Evolutionary conservation across 441 rosid species (phyloP).

Genomic region (Dalechampia spathulata): DNA sequence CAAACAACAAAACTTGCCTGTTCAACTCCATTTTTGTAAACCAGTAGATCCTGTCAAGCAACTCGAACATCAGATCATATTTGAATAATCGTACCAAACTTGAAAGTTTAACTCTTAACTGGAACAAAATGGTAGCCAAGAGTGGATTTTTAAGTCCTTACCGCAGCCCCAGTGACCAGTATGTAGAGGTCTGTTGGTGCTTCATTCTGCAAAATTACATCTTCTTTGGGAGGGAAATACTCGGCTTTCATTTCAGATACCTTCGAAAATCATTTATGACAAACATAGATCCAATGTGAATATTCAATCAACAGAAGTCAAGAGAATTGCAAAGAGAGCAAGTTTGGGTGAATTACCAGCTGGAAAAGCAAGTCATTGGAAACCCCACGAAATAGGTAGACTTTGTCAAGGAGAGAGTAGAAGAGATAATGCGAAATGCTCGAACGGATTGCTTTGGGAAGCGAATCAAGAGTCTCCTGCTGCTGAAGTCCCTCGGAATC

Average conservation of each 20-base stretch:
- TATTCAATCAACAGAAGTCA: background rate
- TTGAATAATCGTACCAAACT: background rate
- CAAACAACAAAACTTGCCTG: conserved; percentile 35
- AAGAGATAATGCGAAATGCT: conserved; percentile 81
- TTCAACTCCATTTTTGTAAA: conserved; percentile 44
- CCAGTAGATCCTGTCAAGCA: conserved; percentile 53
- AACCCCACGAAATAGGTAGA: conserved; percentile 67
- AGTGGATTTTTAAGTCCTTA: conserved; percentile 17
- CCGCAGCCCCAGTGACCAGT: conserved; percentile 76
- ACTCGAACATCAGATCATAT: conserved; percentile 3
- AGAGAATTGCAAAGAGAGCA: background rate
- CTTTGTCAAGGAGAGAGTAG: conserved; percentile 62
- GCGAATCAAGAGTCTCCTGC: conserved; percentile 75
- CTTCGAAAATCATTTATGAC: conserved; percentile 24
- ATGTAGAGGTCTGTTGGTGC: conserved; percentile 87
- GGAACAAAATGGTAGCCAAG: background rate
- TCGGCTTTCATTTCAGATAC: conserved; percentile 91
- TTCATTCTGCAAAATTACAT: conserved; percentile 82
- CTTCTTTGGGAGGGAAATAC: conserved; percentile 85
- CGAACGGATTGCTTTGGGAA: conserved; percentile 84
- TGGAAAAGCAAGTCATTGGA: conserved; percentile 77
- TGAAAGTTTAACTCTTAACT: background rate
- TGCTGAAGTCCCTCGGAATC: conserved; percentile 86
- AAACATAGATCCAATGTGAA: background rate
- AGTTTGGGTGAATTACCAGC: conserved; percentile 40